A percentile compares a stretch with the other conserved stretches of the same genome.
Conservation (phyloP, 352 stramenopile genomes). For the Pythium plurisporium region DNA sequence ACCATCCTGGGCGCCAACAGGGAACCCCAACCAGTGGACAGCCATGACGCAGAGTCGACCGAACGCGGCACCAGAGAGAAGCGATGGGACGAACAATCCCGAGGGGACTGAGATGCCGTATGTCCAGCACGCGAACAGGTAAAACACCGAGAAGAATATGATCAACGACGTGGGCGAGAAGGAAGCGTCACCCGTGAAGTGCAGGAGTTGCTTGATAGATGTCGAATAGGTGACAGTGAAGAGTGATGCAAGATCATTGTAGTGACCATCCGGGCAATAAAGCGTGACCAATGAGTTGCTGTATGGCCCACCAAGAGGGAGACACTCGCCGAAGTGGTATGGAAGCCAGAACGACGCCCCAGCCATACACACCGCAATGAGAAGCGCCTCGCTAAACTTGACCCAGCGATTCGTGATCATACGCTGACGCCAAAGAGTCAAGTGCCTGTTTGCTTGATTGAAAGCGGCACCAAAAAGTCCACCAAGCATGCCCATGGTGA, state of each 20-base stretch:
- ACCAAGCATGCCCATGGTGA: slow-evolving; percentile 95
- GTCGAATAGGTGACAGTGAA: slow-evolving; percentile 95
- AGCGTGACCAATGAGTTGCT: slow-evolving; percentile 88
- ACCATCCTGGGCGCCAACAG: slow-evolving; percentile 69
- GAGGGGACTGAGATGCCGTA: slow-evolving; percentile 97
- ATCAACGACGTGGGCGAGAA: slow-evolving; percentile 94
- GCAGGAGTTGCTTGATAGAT: slow-evolving; percentile 95
- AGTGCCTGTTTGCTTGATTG: slow-evolving; percentile 92
- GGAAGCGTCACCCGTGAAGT: slow-evolving; percentile 89
- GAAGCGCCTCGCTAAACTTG: slow-evolving; percentile 57
- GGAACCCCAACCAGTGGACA: slow-evolving; percentile 56
- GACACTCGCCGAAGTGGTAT: slow-evolving; percentile 71
- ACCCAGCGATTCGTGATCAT: slow-evolving; percentile 61
- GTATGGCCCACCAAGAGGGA: slow-evolving; percentile 47
- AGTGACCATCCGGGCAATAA: slow-evolving; percentile 93
- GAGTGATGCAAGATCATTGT: slow-evolving; percentile 96
- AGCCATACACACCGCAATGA: slow-evolving; percentile 65
- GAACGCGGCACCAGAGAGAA: slow-evolving; percentile 94
- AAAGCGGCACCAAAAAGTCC: slow-evolving; percentile 96
- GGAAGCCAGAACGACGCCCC: slow-evolving; percentile 71
- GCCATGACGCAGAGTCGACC: slow-evolving; percentile 77
- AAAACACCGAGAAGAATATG: slow-evolving; percentile 96
- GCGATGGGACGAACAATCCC: slow-evolving; percentile 96
- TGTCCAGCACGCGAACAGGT: slow-evolving; percentile 90
- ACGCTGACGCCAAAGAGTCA: slow-evolving; percentile 83